phyloP scores from a whole-genome alignment of 2,329 filamentous ascomycete genomes.

The Fusarium paranaense region DNA sequence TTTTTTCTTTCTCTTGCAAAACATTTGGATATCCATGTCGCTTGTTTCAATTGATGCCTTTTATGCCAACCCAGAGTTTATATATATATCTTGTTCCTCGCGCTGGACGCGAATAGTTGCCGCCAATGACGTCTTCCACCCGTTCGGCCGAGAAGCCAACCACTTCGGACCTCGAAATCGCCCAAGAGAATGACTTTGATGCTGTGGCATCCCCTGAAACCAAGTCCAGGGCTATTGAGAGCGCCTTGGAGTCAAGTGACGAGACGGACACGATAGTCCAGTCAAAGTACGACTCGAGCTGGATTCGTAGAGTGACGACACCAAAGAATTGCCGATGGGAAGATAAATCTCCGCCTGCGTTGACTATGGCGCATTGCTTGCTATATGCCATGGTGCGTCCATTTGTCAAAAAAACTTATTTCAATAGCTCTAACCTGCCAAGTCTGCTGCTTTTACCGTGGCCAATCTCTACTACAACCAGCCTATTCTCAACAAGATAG shows the following conservation, averaged over 20 bases:
- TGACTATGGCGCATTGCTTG: slow-evolving; percentile 76
- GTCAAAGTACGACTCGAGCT: slow-evolving; percentile 40
- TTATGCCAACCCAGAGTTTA: neutral
- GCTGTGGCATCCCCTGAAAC: neutral
- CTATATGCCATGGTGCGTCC: slow-evolving; percentile 72
- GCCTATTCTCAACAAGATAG: slow-evolving; percentile 81
- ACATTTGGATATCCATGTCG: neutral
- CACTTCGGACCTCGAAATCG: neutral
- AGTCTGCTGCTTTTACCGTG: slow-evolving; percentile 75
- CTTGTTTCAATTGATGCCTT: neutral
- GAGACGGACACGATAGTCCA: slow-evolving; percentile 13
- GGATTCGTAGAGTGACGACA: slow-evolving; percentile 52
- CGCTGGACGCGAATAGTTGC: neutral
- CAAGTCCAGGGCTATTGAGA: neutral
- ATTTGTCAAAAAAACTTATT: neutral
- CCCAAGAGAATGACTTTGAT: slow-evolving; percentile 15
- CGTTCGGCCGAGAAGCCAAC: slow-evolving; percentile 1
- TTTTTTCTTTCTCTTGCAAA: neutral
- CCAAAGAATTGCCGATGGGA: slow-evolving; percentile 77
- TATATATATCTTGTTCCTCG: neutral
- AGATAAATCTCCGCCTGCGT: slow-evolving; percentile 72
- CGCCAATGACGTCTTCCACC: slow-evolving; percentile 26
- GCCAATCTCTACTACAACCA: slow-evolving; percentile 87
- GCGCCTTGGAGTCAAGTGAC: slow-evolving; percentile 20
- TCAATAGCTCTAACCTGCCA: neutral